phyloP scores from a whole-genome alignment of 2,329 filamentous ascomycete species.

The Huntiella moniliformis region DNA sequence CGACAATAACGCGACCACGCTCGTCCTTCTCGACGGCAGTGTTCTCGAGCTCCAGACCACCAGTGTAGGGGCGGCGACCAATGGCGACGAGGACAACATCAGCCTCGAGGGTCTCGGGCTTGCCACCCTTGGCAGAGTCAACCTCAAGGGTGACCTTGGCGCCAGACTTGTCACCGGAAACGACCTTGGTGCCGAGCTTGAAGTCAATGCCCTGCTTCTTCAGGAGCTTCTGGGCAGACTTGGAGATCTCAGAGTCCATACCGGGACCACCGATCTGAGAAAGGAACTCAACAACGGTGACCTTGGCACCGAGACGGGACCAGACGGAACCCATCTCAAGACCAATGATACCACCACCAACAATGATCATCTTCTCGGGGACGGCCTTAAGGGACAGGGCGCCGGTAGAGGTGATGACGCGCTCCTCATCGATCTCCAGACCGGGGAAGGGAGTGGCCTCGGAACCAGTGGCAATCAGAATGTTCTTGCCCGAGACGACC shows the following conservation, averaged over 20 bases:
- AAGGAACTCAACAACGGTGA: conserved; percentile 94
- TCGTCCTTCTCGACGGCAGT: conserved; percentile 84
- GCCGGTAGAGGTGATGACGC: conserved; percentile 88
- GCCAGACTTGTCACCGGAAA: conserved; percentile 61
- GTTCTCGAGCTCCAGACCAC: conserved; percentile 81
- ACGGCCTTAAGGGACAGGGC: conserved; percentile 79
- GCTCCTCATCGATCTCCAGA: conserved; percentile 90
- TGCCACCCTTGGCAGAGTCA: conserved; percentile 90
- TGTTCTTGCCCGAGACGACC: conserved; percentile 80
- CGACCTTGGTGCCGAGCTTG: conserved; percentile 93
- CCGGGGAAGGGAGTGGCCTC: conserved; percentile 95
- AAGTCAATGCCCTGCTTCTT: conserved; percentile 96
- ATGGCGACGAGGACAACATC: conserved; percentile 95
- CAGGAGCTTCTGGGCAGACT: conserved; percentile 79
- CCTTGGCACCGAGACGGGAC: conserved; percentile 82
- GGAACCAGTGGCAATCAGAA: conserved; percentile 88
- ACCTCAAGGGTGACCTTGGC: conserved; percentile 65
- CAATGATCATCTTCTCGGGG: conserved; percentile 90
- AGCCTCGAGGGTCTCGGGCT: conserved; percentile 76
- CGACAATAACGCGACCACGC: conserved; percentile 84
- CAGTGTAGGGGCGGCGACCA: conserved; percentile 85
- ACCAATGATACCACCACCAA: conserved; percentile 96
- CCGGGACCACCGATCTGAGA: conserved; percentile 92
- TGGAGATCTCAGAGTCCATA: conserved; percentile 90
- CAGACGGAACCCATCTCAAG: conserved; percentile 97